These are phyloP conservation scores for Echeveria elegans DNA, from an alignment of 164 flowering plant species.

Conservation along the genomic window DNA sequence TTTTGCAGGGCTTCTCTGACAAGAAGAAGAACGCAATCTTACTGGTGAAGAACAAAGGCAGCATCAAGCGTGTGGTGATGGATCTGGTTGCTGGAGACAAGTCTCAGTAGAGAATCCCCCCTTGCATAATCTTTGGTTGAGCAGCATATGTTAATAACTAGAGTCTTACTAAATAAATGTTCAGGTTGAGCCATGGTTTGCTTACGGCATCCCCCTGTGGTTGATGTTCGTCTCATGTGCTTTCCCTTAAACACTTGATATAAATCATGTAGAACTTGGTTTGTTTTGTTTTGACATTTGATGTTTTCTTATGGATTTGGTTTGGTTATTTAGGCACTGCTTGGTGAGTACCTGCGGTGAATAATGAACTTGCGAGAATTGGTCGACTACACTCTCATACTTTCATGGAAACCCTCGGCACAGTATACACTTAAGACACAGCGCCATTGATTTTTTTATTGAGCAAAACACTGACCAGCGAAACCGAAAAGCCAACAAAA, in stretches of 20 bases:
- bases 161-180: neutral
- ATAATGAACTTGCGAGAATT: too few species aligned
- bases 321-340: too few species aligned
- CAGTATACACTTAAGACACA: too few species aligned
- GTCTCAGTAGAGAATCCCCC: neutral
- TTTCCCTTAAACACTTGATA: neutral
- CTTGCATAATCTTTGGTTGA: neutral
- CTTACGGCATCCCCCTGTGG: neutral
- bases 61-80: conserved; percentile 82
- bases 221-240: neutral
- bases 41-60: conserved; percentile 82
- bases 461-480: too few species aligned
- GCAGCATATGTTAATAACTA: neutral
- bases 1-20: conserved; percentile 71
- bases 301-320: too few species aligned
- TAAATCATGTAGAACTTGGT: neutral
- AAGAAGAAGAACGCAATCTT: conserved; percentile 54
- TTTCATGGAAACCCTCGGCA: too few species aligned
- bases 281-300: neutral
- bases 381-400: too few species aligned
- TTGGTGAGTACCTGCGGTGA: too few species aligned
- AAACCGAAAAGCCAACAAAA: too few species aligned
- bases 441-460: too few species aligned
- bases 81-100: conserved; percentile 36
- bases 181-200: neutral